Evolutionary conservation across 1,284 basidiomycete species (phyloP), one percentile per base, ranked within the genome.

Genomic region (Ganoderma meredithae): DNA sequence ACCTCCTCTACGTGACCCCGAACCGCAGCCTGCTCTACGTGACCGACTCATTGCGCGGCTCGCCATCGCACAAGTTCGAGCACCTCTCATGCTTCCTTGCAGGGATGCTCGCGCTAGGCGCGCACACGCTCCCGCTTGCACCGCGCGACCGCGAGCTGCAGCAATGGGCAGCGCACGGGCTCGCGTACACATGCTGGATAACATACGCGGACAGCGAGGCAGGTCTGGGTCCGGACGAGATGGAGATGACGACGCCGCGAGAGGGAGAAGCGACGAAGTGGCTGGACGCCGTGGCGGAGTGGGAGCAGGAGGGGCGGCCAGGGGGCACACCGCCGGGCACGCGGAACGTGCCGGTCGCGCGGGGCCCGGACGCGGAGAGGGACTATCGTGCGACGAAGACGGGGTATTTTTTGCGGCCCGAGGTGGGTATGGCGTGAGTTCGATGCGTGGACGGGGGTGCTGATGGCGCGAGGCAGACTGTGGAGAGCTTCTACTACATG

Each of bases 51-150:
- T 71, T 72, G 44, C 13, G 27, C 27, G 77, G 73, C 36, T 72
- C 73, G 19, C 84, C 86, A 13, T 82, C 84, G 17, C 87, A 90
- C 73, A 78, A 76, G 22, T 88, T 93, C 65, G 92, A 94, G 72
- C 92, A 94, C 74, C 82, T 94, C 62, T 89, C 92, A 12, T 94
- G 93, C 79, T 94, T 94, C 82, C 83, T 93, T 60, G 90, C 91
- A 0, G 93, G 91, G 19, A 79, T 94, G n/a, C 83, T 94, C 66
- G 91, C 92, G 1, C 84, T 94, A 19, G 92, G 93, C 63, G 90
- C 81, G 0, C 84, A 88, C 64, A 85, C 85, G 1, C 83, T 93
- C 63, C 86, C 86, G 52, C 83, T 84, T 67, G 80, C 84, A 41
- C 74, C 79, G 36, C 55, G 76, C 76, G 49, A 77, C 65, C 60